Conservation (phyloP, 73 alveolate genomes). For the Effrenium voratum region DNA sequence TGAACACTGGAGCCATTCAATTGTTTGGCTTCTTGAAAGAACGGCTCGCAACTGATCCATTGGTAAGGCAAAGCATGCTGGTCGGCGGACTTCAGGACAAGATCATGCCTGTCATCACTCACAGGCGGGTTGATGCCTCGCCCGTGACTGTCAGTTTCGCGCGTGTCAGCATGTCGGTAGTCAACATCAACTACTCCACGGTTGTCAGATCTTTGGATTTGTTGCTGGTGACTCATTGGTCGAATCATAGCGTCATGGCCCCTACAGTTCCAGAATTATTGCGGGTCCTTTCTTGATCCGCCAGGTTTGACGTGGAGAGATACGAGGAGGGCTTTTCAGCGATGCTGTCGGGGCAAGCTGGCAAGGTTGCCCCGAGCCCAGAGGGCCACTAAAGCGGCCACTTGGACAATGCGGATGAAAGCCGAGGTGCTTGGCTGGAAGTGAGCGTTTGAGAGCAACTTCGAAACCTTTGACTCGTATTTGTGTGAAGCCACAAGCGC, state of each 20-base stretch:
- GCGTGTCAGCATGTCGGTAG: too few relatives aligned
- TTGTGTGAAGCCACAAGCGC: too few relatives aligned
- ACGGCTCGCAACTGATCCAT: too few relatives aligned
- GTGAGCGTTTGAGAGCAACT: background rate
- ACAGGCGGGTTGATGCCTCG: constrained; percentile 15
- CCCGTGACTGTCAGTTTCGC: too few relatives aligned
- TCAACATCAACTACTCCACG: too few relatives aligned
- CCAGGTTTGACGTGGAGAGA: constrained; percentile 61
- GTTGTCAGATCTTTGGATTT: too few relatives aligned
- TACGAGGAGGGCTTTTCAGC: constrained; percentile 70
- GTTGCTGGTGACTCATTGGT: background rate
- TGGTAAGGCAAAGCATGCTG: constrained; percentile 92
- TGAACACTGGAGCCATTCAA: too few relatives aligned
- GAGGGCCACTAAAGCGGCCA: too few relatives aligned
- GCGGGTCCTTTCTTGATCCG: background rate
- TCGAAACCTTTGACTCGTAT: too few relatives aligned
- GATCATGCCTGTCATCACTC: constrained; percentile 82
- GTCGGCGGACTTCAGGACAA: constrained; percentile 84
- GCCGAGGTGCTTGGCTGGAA: background rate
- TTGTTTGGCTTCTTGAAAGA: too few relatives aligned
- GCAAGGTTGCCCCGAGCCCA: constrained; percentile 57
- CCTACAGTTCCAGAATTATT: background rate
- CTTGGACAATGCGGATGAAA: too few relatives aligned
- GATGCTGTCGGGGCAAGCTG: constrained; percentile 92
- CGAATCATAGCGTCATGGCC: too few relatives aligned